Percentiles rank a stretch among this genome's conserved stretches.
phyloP scores from a whole-genome alignment of 1,139 yeast genomes.

The Lodderomyces pseudojiufengensis region DNA sequence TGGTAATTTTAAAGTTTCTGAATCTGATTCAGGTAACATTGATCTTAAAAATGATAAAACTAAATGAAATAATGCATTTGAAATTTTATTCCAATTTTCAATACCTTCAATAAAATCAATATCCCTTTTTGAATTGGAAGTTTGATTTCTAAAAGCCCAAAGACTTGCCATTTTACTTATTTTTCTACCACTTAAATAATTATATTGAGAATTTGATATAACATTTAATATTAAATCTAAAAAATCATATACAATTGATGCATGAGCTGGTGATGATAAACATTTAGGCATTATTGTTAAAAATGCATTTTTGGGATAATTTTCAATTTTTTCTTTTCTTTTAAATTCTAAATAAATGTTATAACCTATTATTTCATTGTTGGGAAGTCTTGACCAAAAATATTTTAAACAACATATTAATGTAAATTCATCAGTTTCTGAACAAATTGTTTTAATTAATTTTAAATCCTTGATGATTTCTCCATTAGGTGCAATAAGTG shows the following conservation, averaged over 20 bases:
- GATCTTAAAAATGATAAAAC: constrained; percentile 75
- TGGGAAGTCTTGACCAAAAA: constrained; percentile 82
- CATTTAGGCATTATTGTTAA: constrained; percentile 80
- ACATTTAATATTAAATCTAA: constrained; percentile 76
- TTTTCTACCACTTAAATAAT: constrained; percentile 76
- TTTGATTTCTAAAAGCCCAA: constrained; percentile 73
- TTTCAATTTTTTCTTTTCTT: constrained; percentile 58
- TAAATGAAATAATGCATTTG: constrained; percentile 83
- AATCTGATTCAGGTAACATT: constrained; percentile 65
- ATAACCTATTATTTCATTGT: constrained; percentile 83
- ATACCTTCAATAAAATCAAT: constrained; percentile 65
- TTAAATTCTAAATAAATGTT: constrained; percentile 71
- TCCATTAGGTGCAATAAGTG: constrained; percentile 52
- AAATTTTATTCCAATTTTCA: constrained; percentile 73
- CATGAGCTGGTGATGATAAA: constrained; percentile 79
- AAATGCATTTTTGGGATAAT: constrained; percentile 70
- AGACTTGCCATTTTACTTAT: constrained; percentile 78
- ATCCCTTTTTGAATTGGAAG: constrained; percentile 33
- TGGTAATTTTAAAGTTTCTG: constrained; percentile 57
- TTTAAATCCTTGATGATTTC: constrained; percentile 31
- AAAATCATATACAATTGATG: constrained; percentile 83
- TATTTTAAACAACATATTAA: constrained; percentile 72
- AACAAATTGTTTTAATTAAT: constrained; percentile 33
- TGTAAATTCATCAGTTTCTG: constrained; percentile 58
- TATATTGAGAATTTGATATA: constrained; percentile 77